Conservation (phyloP, 2,329 filamentous ascomycete species). For the Stemphylium vesicarium region DNA sequence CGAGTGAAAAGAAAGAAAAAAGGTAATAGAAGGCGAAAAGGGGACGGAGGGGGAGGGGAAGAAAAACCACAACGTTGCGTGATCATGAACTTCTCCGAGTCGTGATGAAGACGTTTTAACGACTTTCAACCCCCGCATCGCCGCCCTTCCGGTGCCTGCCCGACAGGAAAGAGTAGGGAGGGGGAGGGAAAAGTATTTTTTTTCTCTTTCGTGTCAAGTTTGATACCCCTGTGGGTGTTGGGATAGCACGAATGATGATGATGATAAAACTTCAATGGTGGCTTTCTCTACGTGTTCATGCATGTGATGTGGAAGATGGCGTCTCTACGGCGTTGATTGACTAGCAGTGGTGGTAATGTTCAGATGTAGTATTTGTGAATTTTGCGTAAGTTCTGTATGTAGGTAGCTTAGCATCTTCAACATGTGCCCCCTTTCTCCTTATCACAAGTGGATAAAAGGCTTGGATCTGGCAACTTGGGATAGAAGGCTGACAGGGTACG, state of each 20-base stretch:
- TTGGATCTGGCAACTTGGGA: too few relatives aligned
- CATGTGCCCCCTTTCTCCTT: too few relatives aligned
- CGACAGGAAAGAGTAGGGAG: not conserved
- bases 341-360: too few relatives aligned
- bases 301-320: not conserved
- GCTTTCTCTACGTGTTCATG: not conserved
- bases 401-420: too few relatives aligned
- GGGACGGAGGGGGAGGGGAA: not conserved
- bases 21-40: slow-evolving; percentile 5
- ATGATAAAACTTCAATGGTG: slow-evolving; percentile 4
- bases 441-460: too few relatives aligned
- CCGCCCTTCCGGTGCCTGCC: not conserved
- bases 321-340: too few relatives aligned
- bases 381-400: too few relatives aligned
- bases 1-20: slow-evolving; percentile 7
- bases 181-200: not conserved
- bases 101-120: slow-evolving; percentile 17
- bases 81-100: slow-evolving; percentile 10
- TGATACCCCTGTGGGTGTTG: slow-evolving; percentile 25
- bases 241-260: slow-evolving; percentile 19
- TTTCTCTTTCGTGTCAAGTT: slow-evolving; percentile 9
- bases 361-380: too few relatives aligned
- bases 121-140: slow-evolving; percentile 6
- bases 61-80: not conserved
- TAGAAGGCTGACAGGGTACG: too few relatives aligned